Evolutionary conservation across 768 basidiomycete genomes (phyloP), one percentile per base, ranked within the genome.

Genomic region (Flagelloscypha sp.): DNA sequence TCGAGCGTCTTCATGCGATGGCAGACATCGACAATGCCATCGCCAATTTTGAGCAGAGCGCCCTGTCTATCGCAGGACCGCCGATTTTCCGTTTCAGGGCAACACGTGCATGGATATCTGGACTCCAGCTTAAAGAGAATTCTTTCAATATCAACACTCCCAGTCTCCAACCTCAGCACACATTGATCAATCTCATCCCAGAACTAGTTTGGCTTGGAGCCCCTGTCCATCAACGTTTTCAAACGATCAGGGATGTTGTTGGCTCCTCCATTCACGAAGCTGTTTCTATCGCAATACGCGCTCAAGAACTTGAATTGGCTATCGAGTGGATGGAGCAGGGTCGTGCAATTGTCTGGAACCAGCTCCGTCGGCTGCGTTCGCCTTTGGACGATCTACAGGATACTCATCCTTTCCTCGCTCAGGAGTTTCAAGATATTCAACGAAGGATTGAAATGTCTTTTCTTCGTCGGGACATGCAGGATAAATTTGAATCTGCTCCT

Each of bases 1-100:
- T 49, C 42, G 48, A 53, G 22, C 18, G 35, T 11, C 38, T 51
- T 4, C 46, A 53, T 3, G 36, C 46, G 9, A 24, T 38, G 13
- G 36, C 41, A 30, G 55, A 61, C 35, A 22, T 63, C 20, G 44
- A 58, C 28, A 21, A 40, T 21, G 42, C 45, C 1, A 53, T 48
- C 9, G 28, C 37, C 4, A 13, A 18, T n/a, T 35, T 38, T 13
- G n/a, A 45, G 24, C n/a, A n/a, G n/a, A n/a, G n/a, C n/a, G n/a
- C n/a, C n/a, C n/a, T n/a, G n/a, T n/a, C n/a, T n/a, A n/a, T n/a
- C n/a, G n/a, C n/a, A n/a, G n/a, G n/a, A n/a, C n/a, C n/a, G n/a
- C n/a, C n/a, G n/a, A n/a, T n/a, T n/a, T n/a, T n/a, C n/a, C n/a
- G n/a, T n/a, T n/a, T n/a, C n/a, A n/a, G n/a, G n/a, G n/a, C n/a